phyloP scores from a whole-genome alignment of 1,139 yeast genomes.

The Arxiozyma slooffiae region DNA sequence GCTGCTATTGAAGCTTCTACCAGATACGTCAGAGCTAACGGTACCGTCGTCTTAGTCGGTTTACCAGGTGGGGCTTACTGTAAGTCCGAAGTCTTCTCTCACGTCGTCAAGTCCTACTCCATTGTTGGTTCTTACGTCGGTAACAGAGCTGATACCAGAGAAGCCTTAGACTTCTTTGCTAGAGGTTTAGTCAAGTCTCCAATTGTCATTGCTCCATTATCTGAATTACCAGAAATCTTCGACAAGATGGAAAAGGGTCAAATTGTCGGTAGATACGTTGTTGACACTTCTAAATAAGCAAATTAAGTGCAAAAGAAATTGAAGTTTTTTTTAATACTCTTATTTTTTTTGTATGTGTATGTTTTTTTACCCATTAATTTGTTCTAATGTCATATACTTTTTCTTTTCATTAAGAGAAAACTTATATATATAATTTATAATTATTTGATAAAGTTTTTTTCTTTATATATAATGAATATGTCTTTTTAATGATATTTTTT shows the following conservation, averaged over 20 bases:
- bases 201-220: slow-evolving; percentile 49
- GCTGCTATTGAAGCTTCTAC: slow-evolving; percentile 61
- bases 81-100: slow-evolving; percentile 46
- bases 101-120: slow-evolving; percentile 47
- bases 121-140: slow-evolving; percentile 61
- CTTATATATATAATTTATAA: no score
- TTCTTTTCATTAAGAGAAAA: background rate
- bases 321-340: background rate
- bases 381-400: slow-evolving; percentile 1
- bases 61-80: slow-evolving; percentile 64
- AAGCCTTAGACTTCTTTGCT: slow-evolving; percentile 56
- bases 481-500: background rate
- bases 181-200: slow-evolving; percentile 57
- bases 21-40: slow-evolving; percentile 60
- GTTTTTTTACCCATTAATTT: background rate
- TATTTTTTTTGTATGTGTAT: background rate
- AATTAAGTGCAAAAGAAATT: background rate
- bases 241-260: slow-evolving; percentile 53
- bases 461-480: background rate
- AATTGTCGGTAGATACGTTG: slow-evolving; percentile 56
- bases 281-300: slow-evolving; percentile 38
- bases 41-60: slow-evolving; percentile 74
- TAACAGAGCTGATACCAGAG: slow-evolving; percentile 62
- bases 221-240: slow-evolving; percentile 46
- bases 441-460: background rate